Base-by-base conservation (phyloP, 805 yeast species). In the Grigorovia humatica region DNA sequence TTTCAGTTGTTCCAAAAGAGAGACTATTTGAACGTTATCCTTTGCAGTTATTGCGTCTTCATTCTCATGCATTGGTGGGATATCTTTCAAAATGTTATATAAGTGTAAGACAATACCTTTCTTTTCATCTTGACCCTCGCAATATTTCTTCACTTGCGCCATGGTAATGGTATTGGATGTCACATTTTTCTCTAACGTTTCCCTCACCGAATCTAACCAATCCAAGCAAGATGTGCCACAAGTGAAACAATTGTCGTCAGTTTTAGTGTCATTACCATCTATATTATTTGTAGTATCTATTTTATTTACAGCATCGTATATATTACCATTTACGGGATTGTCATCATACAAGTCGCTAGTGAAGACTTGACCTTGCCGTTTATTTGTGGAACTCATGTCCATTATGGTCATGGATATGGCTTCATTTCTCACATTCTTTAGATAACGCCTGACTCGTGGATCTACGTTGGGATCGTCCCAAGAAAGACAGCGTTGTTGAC, bases 401-500 rank as follows among this genome's bases (percentile, higher is more conserved):
- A 20, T 46, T 6, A 44, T 32, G 15, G 23, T 38, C 11, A 65
- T 64, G 9, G 56, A 54, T 30, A 65, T 42, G 2, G 70, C 69
- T 52, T 67, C 68, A 13, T 47, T 49, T 44, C 65, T 55, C 12
- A 67, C 70, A 46, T 45, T 44, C 3, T 52, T 43, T 32, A 67
- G 52, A 52, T 67, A 67, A 30, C 46, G 27, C 6, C 60, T 40
- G 2, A 59, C 68, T 35, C 53, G 54, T 4, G 68, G 69, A 50
- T 64, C 51, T 1, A 66, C 69, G 2, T 43, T 46, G 0, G 57
- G 48, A 43, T 60, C 64, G 29, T 54, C 53, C 9, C 64, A 43
- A 2, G 59, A 59, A 53, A 67, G 66, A 4, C 59, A 69, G 17
- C 60, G 51, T 2, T 52, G 48, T 52, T 66, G 70, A 2, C 70